A percentile compares a stretch with the other conserved stretches of the same genome.
Conservation (phyloP, 2,329 filamentous ascomycete genomes). For the Talaromyces sp. region DNA sequence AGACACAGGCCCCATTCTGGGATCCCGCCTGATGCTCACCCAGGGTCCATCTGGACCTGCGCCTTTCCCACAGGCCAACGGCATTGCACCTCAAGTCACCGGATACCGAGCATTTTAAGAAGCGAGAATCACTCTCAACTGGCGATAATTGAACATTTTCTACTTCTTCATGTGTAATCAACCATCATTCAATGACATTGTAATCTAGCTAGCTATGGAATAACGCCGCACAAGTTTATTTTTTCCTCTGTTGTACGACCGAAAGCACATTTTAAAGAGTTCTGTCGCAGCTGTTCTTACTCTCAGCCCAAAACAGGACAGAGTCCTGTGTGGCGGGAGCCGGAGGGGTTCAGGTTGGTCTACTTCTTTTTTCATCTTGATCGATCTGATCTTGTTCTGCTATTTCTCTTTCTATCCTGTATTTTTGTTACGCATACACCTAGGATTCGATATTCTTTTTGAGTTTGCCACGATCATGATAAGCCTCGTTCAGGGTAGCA, state of each 20-base stretch:
- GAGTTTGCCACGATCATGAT: too few species aligned
- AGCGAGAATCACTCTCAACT: neutral
- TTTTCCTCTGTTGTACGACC: neutral
- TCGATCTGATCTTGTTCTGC: neutral
- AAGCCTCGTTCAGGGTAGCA: neutral
- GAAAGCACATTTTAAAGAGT: constrained; percentile 1
- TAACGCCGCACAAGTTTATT: constrained; percentile 17
- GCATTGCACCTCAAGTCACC: constrained; percentile 83
- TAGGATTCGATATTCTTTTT: neutral
- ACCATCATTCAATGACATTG: constrained; percentile 17
- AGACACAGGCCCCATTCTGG: constrained; percentile 89
- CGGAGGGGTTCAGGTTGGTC: constrained; percentile 5
- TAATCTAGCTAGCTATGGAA: constrained; percentile 19
- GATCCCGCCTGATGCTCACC: constrained; percentile 90
- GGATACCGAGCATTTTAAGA: constrained; percentile 60
- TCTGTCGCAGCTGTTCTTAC: neutral
- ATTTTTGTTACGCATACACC: neutral
- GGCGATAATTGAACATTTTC: constrained; percentile 7
- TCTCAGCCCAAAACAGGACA: neutral
- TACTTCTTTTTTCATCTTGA: neutral
- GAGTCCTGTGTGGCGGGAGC: constrained; percentile 8
- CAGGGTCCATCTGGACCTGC: constrained; percentile 71
- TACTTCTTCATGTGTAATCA: constrained; percentile 17
- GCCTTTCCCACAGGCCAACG: constrained; percentile 71
- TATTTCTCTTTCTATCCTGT: neutral